Evolutionary conservation across 768 basidiomycete genomes (phyloP), one percentile per base, ranked within the genome.

Genomic region (Omphalotus guepiniiformis): DNA sequence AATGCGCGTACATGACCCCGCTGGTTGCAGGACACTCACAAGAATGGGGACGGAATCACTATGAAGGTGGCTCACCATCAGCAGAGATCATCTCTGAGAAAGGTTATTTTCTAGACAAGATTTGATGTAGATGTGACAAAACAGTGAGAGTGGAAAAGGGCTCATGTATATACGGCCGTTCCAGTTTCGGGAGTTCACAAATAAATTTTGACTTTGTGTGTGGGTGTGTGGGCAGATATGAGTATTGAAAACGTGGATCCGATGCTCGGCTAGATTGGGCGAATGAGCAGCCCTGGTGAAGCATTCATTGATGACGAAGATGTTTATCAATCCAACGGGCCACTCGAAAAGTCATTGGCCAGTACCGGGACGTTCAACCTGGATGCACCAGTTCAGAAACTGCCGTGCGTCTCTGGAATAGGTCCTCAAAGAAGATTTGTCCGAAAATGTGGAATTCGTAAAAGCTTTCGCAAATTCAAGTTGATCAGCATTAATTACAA

Each of bases 1-100:
- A 59, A 29, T 59, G 58, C 35, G 48, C 59, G 15, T 37, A 48
- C 21, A 39, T 59, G 9, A n/a, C 58, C 58, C 3, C 41, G 48
- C 16, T 57, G 58, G 58, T 21, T 57, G 11, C 48, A 49, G 39
- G 49, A n/a, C n/a, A 51, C 34, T 30, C 40, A 9, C 34, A 47
- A 29, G 47, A 53, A 29, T 28, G 29, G 38, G 50, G 57, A 19
- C 38, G 35, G 19, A 19, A n/a, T n/a, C n/a, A 40, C 6, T 18
- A 34, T 27, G 42, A 51, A 25, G 53, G 55, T 39, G 49, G 48
- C 6, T 37, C 54, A 6, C 12, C 29, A n/a, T 37, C 43, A 16
- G 47, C n/a, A 48, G 9, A 47, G 29, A 22, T 16, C 39, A 21
- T 16, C 21, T 2, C 36, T 55, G 38, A 35, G 47, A 15, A n/a